Evolutionary conservation across 768 basidiomycete species (phyloP), one percentile per base, ranked within the genome.

Genomic region (Auricularia cornea): DNA sequence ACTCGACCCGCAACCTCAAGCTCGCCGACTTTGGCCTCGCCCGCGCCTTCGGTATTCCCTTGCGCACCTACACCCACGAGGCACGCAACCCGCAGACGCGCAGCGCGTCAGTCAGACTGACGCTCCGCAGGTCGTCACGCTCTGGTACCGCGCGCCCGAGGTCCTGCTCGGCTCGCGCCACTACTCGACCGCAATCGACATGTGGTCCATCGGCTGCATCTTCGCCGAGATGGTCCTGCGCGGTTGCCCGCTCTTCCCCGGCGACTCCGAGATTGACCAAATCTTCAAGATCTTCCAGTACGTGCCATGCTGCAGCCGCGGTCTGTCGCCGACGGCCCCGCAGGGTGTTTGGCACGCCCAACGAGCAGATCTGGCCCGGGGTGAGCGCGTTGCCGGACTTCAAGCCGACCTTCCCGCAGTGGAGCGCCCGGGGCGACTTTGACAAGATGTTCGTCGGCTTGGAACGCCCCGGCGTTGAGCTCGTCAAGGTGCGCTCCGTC

Each of bases 181-280:
- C 74, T 99, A 99, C 77, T 89, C 93, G 18, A 99, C 97, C 2
- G 92, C 94, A 2, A 91, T 99, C 70, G 97, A 99, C 77, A 97
- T 98, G 93, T 99, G 97, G 97, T 95, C 93, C n/a, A 96, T 99
- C 26, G 54, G 54, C 0, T 98, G 95, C 72, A 98, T 99, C 73
- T 93, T 97, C 71, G 96, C 96, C 8, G 97, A 99, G 78, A 98
- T 98, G 96, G 89, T 93, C 61, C 92, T 95, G 89, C 83, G 85
- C 65, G 90, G 90, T 75, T 87, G 72, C 84, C 84, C 96, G 2
- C 80, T 98, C 14, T 99, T 99, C 83, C 96, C 97, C 28, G 97
- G 97, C 3, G 97, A 99, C 77, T 98, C 97, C 30, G 97, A 99
- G 78, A 99, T 98, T 72, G 97, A 99, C 76, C 97, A 99, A 79